A percentile compares a stretch with the other conserved stretches of the same genome.
These are phyloP conservation scores for Phytopythium kandeliae DNA, from an alignment of 352 stramenopile species.

Conservation along the genomic window DNA sequence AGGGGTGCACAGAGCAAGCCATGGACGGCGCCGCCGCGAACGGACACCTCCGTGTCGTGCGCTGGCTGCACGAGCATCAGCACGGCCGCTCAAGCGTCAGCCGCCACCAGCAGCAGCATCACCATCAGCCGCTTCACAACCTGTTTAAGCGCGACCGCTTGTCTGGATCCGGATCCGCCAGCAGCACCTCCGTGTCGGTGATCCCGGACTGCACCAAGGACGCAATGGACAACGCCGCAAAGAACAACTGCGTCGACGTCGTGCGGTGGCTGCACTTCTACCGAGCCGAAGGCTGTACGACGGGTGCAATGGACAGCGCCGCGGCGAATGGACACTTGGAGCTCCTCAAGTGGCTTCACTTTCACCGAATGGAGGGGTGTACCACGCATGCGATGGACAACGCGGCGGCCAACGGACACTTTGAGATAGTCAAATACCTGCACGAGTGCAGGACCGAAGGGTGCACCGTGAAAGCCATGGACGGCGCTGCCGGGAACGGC, in stretches of 20 bases:
- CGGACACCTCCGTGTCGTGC: conserved; percentile 24
- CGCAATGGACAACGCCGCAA: conserved; percentile 23
- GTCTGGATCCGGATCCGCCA: conserved; percentile 9
- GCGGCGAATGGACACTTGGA: conserved; percentile 19
- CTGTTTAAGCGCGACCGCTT: conserved; percentile 3
- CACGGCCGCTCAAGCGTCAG: conserved; percentile 4
- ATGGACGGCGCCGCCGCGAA: conserved; percentile 33
- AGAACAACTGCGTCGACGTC: conserved; percentile 20
- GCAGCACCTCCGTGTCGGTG: not conserved
- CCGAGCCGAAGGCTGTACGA: conserved; percentile 27
- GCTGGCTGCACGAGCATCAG: conserved; percentile 22
- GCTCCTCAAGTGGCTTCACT: conserved; percentile 28
- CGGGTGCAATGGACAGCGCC: conserved; percentile 23
- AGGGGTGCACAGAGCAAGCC: conserved; percentile 24
- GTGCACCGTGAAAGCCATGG: conserved; percentile 23
- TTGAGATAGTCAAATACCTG: conserved; percentile 27
- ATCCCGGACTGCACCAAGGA: conserved; percentile 18
- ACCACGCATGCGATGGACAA: conserved; percentile 9
- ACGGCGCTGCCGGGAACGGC: conserved; percentile 16
- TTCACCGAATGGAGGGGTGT: conserved; percentile 19
- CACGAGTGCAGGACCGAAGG: conserved; percentile 23
- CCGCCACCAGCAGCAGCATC: conserved; percentile 1
- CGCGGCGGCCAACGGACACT: conserved; percentile 22
- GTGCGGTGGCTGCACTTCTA: conserved; percentile 30
- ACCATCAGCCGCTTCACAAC: not conserved